phyloP scores from a whole-genome alignment of 129 eudicot species.

The Mikania micrantha region DNA sequence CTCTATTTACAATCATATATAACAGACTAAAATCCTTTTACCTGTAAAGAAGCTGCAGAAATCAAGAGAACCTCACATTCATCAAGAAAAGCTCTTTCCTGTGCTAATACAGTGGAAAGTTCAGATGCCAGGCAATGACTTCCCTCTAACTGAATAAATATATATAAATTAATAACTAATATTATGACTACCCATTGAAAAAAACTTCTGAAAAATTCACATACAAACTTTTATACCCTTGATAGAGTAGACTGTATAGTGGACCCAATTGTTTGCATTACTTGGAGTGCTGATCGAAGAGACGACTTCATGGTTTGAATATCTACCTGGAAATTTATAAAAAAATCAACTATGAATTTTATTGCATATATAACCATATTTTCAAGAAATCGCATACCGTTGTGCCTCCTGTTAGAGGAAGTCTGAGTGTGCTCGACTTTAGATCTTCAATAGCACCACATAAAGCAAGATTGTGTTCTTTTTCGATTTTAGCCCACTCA shows the following conservation, averaged over 20 bases:
- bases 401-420: conserved; percentile 82
- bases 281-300: conserved; percentile 69
- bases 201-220: background rate
- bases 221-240: conserved; percentile 37
- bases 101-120: conserved; percentile 73
- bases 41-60: conserved; percentile 67
- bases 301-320: conserved; percentile 51
- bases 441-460: conserved; percentile 64
- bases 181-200: background rate
- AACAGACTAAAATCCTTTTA: conserved; percentile 6
- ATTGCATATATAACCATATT: background rate
- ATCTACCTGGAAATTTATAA: conserved; percentile 46
- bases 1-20: background rate
- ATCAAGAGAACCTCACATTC: conserved; percentile 71
- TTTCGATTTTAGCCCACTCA: conserved; percentile 66
- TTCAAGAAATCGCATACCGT: conserved; percentile 37
- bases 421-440: conserved; percentile 74
- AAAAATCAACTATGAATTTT: background rate
- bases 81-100: conserved; percentile 81
- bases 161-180: background rate
- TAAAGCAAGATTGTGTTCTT: conserved; percentile 49
- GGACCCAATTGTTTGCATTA: conserved; percentile 68
- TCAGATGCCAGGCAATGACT: conserved; percentile 54
- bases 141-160: conserved; percentile 53
- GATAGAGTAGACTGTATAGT: conserved; percentile 53